These are phyloP conservation scores for Aspergillus incahuasiensis DNA, from an alignment of 495 filamentous ascomycete species.

Conservation along the genomic window DNA sequence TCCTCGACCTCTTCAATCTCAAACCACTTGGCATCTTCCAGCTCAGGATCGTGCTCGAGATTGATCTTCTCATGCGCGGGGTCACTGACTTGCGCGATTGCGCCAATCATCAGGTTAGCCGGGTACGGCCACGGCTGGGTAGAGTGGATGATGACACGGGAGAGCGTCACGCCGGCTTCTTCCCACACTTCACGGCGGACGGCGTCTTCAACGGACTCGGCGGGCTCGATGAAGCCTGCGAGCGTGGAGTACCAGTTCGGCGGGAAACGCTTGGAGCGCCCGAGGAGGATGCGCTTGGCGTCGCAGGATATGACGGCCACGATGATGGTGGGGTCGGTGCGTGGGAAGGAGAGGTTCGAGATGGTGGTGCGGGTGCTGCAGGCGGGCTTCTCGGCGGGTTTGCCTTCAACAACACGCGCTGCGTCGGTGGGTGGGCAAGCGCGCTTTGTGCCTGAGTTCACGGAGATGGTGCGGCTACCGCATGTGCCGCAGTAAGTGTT, in stretches of 20 bases:
- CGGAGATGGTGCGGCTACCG: slow-evolving; percentile 75
- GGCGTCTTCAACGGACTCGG: slow-evolving; percentile 90
- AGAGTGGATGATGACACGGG: slow-evolving; percentile 84
- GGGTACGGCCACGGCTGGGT: slow-evolving; percentile 92
- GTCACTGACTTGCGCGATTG: slow-evolving; percentile 75
- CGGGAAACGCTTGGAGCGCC: slow-evolving; percentile 80
- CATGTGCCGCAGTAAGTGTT: slow-evolving; percentile 90
- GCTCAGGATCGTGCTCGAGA: slow-evolving; percentile 82
- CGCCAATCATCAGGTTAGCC: slow-evolving; percentile 90
- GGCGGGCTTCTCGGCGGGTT: slow-evolving; percentile 49
- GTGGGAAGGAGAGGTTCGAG: slow-evolving; percentile 85
- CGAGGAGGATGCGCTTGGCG: slow-evolving; percentile 71
- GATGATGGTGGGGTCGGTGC: slow-evolving; percentile 93
- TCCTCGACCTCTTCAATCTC: slow-evolving; percentile 54
- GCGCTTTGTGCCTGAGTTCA: slow-evolving; percentile 88
- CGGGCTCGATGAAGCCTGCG: slow-evolving; percentile 93
- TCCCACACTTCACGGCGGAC: slow-evolving; percentile 96
- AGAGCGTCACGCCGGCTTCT: slow-evolving; percentile 79
- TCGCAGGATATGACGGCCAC: slow-evolving; percentile 81
- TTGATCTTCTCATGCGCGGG: slow-evolving; percentile 74
- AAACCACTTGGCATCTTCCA: slow-evolving; percentile 88
- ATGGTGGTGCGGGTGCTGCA: slow-evolving; percentile 65
- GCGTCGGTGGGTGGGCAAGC: slow-evolving; percentile 80
- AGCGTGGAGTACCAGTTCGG: slow-evolving; percentile 82
- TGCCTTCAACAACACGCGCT: slow-evolving; percentile 28